Evolutionary conservation across 306 rosid species (phyloP).

Genomic region (Vigna reflexopilosa): DNA sequence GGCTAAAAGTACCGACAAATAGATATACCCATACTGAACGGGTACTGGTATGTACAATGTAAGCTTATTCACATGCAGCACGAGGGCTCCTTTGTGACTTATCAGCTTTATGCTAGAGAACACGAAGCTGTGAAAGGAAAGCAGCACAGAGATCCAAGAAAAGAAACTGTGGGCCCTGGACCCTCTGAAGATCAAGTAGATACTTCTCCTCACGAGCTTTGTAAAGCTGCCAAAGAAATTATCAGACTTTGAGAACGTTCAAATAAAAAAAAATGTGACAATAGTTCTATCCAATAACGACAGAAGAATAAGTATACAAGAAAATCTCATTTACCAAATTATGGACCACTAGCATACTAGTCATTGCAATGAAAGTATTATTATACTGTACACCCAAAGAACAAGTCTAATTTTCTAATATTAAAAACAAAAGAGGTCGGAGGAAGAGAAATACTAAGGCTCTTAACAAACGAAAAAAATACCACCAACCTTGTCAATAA

Average conservation of each 20-base stretch:
- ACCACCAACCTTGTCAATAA: background rate
- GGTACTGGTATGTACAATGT: slow-evolving; percentile 53
- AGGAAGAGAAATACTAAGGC: slow-evolving; percentile 10
- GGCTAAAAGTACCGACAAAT: slow-evolving; percentile 28
- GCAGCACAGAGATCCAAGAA: slow-evolving; percentile 97
- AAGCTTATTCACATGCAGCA: slow-evolving; percentile 55
- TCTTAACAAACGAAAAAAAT: slow-evolving; percentile 16
- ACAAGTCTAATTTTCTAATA: slow-evolving; percentile 17
- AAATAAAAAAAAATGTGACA: background rate
- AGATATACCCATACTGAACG: slow-evolving; percentile 37
- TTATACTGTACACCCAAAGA: slow-evolving; percentile 9
- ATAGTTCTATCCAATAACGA: background rate
- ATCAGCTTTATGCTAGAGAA: slow-evolving; percentile 53
- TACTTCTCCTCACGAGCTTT: slow-evolving; percentile 89
- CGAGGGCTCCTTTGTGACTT: slow-evolving; percentile 39
- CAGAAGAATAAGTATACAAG: background rate
- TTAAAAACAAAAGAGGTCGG: background rate
- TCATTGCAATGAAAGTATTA: slow-evolving; percentile 12
- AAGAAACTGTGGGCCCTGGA: slow-evolving; percentile 91
- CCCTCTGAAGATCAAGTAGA: slow-evolving; percentile 91
- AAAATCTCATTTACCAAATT: slow-evolving; percentile 20
- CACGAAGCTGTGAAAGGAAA: slow-evolving; percentile 86
- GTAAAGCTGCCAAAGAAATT: slow-evolving; percentile 70
- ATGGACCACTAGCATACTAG: background rate
- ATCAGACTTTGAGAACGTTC: slow-evolving; percentile 4